Evolutionary conservation across 768 basidiomycete species (phyloP).

Genomic region (Galerina sulciceps): DNA sequence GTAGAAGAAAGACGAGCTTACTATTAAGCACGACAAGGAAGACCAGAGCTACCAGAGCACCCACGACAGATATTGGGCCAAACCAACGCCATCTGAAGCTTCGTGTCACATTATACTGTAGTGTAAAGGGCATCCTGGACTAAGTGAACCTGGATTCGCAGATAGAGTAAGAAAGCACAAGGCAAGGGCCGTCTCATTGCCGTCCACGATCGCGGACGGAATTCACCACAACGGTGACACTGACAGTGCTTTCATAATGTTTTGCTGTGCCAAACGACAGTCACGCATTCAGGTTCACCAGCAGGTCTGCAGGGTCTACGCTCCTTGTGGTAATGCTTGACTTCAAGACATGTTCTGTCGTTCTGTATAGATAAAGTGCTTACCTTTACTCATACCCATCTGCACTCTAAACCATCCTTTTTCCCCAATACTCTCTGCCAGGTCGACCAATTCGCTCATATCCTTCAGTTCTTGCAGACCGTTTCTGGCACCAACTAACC

Average conservation of each 20-base stretch:
- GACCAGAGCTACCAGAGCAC: constrained; percentile 17
- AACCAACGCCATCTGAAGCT: constrained; percentile 23
- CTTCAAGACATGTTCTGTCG: neutral
- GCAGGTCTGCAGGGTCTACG: no score
- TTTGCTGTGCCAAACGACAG: no score
- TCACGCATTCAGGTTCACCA: no score
- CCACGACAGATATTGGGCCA: constrained; percentile 12
- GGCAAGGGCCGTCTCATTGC: no score
- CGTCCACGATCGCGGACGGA: no score
- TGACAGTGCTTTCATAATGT: no score
- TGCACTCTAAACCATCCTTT: constrained; percentile 42
- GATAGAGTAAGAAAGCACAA: no score
- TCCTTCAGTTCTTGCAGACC: constrained; percentile 42
- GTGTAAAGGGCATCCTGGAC: neutral
- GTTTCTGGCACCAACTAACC: constrained; percentile 27
- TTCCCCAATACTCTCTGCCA: constrained; percentile 33
- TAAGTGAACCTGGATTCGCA: neutral
- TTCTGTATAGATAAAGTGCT: neutral
- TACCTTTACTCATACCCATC: constrained; percentile 39
- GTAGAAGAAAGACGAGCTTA: neutral
- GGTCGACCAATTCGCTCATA: constrained; percentile 36
- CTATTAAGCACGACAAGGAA: constrained; percentile 24
- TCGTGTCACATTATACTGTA: constrained; percentile 20
- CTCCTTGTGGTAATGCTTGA: neutral
- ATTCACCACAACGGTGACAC: no score